Conservation (phyloP, 257 asterid genomes). For the Salvia splendens region DNA sequence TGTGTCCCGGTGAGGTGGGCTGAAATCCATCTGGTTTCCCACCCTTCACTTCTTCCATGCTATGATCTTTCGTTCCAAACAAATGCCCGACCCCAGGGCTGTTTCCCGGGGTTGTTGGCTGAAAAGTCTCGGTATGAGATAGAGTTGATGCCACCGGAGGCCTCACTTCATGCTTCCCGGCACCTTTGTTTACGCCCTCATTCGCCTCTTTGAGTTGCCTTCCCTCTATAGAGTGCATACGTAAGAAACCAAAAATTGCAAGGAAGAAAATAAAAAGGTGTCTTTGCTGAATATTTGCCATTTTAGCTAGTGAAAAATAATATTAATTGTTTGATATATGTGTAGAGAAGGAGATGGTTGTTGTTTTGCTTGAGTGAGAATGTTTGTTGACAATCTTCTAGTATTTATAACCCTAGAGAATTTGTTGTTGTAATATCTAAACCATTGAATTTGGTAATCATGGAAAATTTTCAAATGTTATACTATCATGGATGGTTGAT, state of each 20-base stretch:
- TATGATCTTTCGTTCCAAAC: conserved; percentile 21
- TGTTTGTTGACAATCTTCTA: conserved; percentile 10
- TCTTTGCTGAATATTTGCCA: conserved; percentile 41
- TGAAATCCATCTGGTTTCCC: conserved; percentile 38
- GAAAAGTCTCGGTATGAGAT: conserved; percentile 29
- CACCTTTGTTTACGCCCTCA: background rate
- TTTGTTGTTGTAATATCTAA: conserved; percentile 26
- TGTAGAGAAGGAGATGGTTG: conserved; percentile 2
- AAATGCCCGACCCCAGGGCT: conserved; percentile 77
- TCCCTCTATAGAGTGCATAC: conserved; percentile 41
- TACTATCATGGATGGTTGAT: conserved; percentile 34
- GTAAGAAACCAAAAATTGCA: conserved; percentile 31
- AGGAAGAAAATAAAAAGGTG: conserved; percentile 41
- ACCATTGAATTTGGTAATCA: conserved; percentile 37
- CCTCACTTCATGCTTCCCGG: background rate
- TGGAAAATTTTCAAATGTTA: background rate
- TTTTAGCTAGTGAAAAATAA: background rate
- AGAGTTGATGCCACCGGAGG: conserved; percentile 23
- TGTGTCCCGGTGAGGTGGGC: conserved; percentile 53
- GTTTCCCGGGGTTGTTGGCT: conserved; percentile 60
- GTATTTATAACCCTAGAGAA: conserved; percentile 42
- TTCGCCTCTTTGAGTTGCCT: conserved; percentile 34
- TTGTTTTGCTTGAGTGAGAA: conserved; percentile 35
- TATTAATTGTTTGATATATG: background rate
- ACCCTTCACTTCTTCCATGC: conserved; percentile 19